phyloP scores from a whole-genome alignment of 164 flowering plant species.

The grape (Vitis vinifera) region DNA sequence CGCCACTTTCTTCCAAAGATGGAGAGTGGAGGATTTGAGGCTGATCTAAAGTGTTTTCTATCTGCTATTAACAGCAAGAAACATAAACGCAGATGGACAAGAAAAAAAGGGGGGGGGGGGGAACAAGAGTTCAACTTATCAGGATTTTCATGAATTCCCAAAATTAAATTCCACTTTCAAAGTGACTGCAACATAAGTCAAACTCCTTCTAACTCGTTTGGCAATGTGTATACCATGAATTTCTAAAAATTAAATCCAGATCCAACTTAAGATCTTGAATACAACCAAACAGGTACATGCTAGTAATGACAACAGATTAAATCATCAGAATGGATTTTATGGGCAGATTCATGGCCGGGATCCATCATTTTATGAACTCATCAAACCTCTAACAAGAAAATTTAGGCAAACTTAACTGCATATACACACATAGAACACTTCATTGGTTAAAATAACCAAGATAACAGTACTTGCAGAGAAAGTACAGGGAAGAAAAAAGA shows the following conservation, averaged over 20 bases:
- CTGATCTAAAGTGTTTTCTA: background rate
- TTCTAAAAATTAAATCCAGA: too few relatives aligned
- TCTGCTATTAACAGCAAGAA: background rate
- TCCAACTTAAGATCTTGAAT: too few relatives aligned
- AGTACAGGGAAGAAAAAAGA: slow-evolving; percentile 1
- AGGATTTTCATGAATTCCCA: background rate
- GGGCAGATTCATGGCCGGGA: too few relatives aligned
- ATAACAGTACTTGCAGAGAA: background rate
- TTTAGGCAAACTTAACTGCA: too few relatives aligned
- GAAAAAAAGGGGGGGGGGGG: too few relatives aligned
- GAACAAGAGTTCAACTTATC: background rate
- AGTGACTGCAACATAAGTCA: background rate
- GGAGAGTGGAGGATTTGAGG: background rate
- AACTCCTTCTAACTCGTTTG: background rate
- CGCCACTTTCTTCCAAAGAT: background rate
- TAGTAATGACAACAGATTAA: too few relatives aligned
- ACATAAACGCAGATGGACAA: background rate
- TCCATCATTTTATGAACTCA: too few relatives aligned
- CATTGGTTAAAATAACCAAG: background rate
- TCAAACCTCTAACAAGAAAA: too few relatives aligned
- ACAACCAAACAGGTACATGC: too few relatives aligned
- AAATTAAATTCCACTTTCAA: background rate
- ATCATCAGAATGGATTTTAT: too few relatives aligned
- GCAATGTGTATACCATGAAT: too few relatives aligned
- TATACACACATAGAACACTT: too few relatives aligned